These are phyloP conservation scores for Fusarium transvaalense DNA, from an alignment of 2,329 filamentous ascomycete genomes.

Conservation along the genomic window DNA sequence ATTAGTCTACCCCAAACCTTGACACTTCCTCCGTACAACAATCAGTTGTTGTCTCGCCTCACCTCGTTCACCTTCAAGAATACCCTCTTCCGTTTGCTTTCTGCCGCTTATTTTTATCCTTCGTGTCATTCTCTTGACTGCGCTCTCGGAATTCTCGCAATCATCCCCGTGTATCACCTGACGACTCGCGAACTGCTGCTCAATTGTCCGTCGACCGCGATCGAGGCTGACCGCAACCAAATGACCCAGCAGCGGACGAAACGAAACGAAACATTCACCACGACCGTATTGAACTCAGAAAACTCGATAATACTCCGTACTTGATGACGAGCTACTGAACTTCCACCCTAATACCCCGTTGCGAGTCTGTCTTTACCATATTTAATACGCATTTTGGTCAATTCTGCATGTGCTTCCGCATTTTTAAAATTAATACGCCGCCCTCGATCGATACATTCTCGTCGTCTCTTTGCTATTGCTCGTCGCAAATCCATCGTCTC, in stretches of 20 bases:
- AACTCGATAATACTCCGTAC: conserved; percentile 6
- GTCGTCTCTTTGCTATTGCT: conserved; percentile 19
- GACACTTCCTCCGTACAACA: conserved; percentile 39
- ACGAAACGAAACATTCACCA: conserved; percentile 36
- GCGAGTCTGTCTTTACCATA: conserved; percentile 26
- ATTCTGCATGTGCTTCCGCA: conserved; percentile 41
- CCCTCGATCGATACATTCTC: conserved; percentile 35
- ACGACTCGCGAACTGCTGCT: conserved; percentile 16
- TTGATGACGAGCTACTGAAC: conserved; percentile 2
- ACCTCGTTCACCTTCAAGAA: conserved; percentile 8
- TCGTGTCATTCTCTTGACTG: conserved; percentile 15
- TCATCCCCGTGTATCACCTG: conserved; percentile 3
- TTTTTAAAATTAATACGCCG: conserved; percentile 38
- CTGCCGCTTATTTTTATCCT: conserved; percentile 20
- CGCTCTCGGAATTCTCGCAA: background rate
- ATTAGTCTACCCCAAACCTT: conserved; percentile 45
- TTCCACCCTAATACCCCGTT: background rate
- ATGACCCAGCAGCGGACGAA: conserved; percentile 21
- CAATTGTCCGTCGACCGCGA: conserved; percentile 1
- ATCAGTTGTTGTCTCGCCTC: conserved; percentile 38
- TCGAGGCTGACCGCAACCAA: conserved; percentile 34
- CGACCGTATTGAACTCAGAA: conserved; percentile 11
- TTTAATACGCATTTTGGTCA: conserved; percentile 19
- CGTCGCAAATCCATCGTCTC: conserved; percentile 14
- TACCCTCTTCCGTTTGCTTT: conserved; percentile 17